Percentiles rank a stretch among this genome's conserved stretches.
phyloP scores from a whole-genome alignment of 805 yeast species.

The Candida wancherniae region DNA sequence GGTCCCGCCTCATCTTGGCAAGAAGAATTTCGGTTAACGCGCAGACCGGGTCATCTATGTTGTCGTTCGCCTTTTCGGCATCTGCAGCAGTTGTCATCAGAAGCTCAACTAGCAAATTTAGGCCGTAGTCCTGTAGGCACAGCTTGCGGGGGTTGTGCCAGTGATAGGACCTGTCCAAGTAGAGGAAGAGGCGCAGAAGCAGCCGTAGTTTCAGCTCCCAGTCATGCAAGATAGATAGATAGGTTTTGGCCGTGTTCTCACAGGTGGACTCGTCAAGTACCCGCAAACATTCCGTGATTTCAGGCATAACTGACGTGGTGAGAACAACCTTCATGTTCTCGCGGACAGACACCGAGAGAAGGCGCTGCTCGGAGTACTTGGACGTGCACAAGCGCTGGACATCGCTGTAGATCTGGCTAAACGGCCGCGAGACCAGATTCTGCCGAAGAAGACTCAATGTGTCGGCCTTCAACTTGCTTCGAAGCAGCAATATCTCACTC shows the following conservation, averaged over 20 bases:
- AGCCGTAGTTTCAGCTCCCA: conserved; percentile 24
- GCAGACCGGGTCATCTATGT: conserved; percentile 2
- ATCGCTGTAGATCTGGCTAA: conserved; percentile 16
- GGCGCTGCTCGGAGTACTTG: conserved; percentile 31
- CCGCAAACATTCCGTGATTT: conserved; percentile 4
- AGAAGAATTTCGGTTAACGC: conserved; percentile 1
- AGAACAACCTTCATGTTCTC: conserved; percentile 19
- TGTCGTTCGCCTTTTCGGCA: conserved; percentile 1
- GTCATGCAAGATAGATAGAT: conserved; percentile 14
- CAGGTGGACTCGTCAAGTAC: not conserved
- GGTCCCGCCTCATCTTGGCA: not conserved
- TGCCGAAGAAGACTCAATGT: conserved; percentile 1
- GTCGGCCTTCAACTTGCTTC: conserved; percentile 1
- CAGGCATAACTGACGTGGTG: conserved; percentile 8
- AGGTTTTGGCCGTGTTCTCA: conserved; percentile 2
- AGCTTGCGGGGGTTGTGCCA: conserved; percentile 27
- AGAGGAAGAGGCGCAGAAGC: conserved; percentile 29
- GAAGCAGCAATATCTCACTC: conserved; percentile 4
- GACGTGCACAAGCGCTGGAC: conserved; percentile 31
- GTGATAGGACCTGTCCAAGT: conserved; percentile 33
- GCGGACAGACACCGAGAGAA: conserved; percentile 19
- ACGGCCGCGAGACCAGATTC: conserved; percentile 2
- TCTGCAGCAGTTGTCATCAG: not conserved
- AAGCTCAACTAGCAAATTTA: conserved; percentile 5
- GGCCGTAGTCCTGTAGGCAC: conserved; percentile 24